Conservation (phyloP, 805 yeast species). For the Candida takata region DNA sequence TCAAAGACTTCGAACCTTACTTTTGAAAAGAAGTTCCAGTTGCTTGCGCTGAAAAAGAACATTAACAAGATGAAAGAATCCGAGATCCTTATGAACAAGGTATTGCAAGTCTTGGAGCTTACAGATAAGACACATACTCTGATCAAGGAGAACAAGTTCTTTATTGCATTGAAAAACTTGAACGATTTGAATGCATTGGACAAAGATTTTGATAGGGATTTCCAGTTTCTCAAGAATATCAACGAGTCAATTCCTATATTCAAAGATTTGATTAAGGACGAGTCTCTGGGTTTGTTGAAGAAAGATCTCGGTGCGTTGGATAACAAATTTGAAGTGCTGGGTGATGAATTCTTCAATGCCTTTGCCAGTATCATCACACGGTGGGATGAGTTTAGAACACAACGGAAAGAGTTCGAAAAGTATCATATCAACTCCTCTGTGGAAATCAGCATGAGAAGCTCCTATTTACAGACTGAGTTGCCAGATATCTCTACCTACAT, state of each 20-base stretch:
- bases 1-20: conserved; percentile 61
- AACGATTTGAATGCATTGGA: conserved; percentile 68
- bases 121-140: conserved; percentile 82
- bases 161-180: conserved; percentile 77
- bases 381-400: conserved; percentile 47
- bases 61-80: conserved; percentile 67
- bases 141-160: conserved; percentile 66
- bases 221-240: conserved; percentile 69
- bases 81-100: conserved; percentile 55
- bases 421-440: conserved; percentile 82
- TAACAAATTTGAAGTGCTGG: conserved; percentile 39
- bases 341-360: conserved; percentile 48
- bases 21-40: conserved; percentile 51
- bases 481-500: conserved; percentile 32
- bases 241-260: conserved; percentile 72
- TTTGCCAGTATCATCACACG: conserved; percentile 48
- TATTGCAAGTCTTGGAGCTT: conserved; percentile 76
- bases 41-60: conserved; percentile 56
- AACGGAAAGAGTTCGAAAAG: conserved; percentile 37
- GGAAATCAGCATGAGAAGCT: conserved; percentile 67
- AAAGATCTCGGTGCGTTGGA: conserved; percentile 56
- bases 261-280: conserved; percentile 64
- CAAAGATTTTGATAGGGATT: conserved; percentile 61
- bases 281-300: conserved; percentile 57
- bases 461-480: conserved; percentile 35